Evolutionary conservation across 2,329 filamentous ascomycete genomes (phyloP).

Genomic region (Ascosphaera pollenicola): DNA sequence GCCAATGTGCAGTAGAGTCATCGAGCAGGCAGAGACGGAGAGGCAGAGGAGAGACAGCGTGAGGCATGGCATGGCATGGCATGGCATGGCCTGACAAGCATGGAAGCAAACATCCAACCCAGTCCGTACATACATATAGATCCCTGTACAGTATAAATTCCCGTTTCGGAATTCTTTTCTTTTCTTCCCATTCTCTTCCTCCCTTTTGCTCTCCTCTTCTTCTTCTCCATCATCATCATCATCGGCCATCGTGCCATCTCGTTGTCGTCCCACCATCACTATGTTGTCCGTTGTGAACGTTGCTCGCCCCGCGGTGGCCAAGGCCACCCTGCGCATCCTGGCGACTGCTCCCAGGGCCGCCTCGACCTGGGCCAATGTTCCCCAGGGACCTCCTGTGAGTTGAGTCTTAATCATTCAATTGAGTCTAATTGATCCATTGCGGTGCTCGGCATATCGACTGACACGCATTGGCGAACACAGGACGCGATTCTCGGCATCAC

Average conservation of each 20-base stretch:
- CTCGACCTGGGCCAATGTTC: slow-evolving; percentile 77
- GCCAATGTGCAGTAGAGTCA: no score
- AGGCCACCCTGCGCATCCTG: slow-evolving; percentile 17
- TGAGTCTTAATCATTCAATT: no score
- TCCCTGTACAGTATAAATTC: neutral
- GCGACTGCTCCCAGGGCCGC: slow-evolving; percentile 33
- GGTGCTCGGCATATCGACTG: neutral
- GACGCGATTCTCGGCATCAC: slow-evolving; percentile 42
- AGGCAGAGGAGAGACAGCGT: no score
- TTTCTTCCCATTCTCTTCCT: slow-evolving; percentile 1
- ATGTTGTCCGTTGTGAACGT: slow-evolving; percentile 27
- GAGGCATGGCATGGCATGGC: no score
- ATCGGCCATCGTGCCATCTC: neutral
- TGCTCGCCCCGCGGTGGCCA: slow-evolving; percentile 19
- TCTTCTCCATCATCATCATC: neutral
- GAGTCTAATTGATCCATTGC: no score
- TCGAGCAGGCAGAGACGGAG: no score
- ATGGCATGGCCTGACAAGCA: no score
- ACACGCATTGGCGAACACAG: slow-evolving; percentile 6
- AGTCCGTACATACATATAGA: no score
- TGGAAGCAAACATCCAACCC: no score
- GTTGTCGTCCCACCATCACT: slow-evolving; percentile 3
- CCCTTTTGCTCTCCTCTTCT: neutral
- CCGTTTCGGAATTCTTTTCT: neutral
- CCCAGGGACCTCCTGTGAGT: slow-evolving; percentile 80